Conservation (phyloP, 305 asterid genomes). For the Ilex paraguariensis region DNA sequence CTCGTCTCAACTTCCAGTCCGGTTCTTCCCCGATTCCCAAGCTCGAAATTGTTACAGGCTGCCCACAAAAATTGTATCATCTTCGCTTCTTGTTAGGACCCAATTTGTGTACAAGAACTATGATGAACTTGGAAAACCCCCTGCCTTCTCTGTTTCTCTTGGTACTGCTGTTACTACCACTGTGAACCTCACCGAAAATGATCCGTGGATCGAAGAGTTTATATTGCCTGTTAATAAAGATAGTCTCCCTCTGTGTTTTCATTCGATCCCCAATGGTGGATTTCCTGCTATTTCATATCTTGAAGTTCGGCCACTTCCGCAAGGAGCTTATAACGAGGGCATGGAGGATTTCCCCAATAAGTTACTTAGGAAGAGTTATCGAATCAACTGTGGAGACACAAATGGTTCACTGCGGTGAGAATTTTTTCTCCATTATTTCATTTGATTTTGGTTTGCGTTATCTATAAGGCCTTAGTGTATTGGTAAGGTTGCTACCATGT, state of each 20-base stretch:
- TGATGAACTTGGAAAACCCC: constrained; percentile 69
- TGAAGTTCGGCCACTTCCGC: constrained; percentile 77
- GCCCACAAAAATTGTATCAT: constrained; percentile 43
- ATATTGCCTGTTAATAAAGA: constrained; percentile 50
- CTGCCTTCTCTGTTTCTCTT: constrained; percentile 77
- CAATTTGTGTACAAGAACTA: constrained; percentile 78
- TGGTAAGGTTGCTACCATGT: too few relatives aligned
- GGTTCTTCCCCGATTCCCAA: constrained; percentile 64
- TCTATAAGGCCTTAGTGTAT: too few relatives aligned
- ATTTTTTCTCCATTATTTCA: not conserved
- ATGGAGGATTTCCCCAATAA: constrained; percentile 36
- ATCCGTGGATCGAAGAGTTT: constrained; percentile 88
- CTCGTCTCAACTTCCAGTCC: constrained; percentile 36
- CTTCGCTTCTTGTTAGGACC: constrained; percentile 60
- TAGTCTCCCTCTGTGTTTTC: constrained; percentile 60
- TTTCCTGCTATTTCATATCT: constrained; percentile 71
- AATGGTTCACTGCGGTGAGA: constrained; percentile 72
- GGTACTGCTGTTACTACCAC: constrained; percentile 67
- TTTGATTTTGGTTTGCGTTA: constrained; percentile 3
- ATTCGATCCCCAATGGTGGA: constrained; percentile 64
- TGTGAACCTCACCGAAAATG: constrained; percentile 57
- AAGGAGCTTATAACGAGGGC: constrained; percentile 51
- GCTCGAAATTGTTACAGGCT: constrained; percentile 70
- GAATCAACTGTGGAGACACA: constrained; percentile 74
- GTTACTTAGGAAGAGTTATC: constrained; percentile 59